Base-by-base conservation (phyloP, 345 rosid genomes). In the Salix arbutifolia region DNA sequence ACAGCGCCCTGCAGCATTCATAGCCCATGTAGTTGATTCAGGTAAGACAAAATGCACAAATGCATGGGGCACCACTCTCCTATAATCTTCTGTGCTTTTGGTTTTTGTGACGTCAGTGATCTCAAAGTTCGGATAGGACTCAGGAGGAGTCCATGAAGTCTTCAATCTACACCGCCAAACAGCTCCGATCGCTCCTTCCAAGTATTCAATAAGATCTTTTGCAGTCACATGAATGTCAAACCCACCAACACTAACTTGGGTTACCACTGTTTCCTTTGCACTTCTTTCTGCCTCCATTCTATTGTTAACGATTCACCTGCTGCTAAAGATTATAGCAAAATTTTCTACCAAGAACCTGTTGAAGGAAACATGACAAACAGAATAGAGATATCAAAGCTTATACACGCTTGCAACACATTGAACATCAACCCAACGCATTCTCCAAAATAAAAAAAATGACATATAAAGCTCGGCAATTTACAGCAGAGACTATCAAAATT, bases 71-170 rank as follows among this genome's bases (percentile, higher is more conserved):
- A 79, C 92, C 70, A 95, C 94, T 82, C 81, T 87, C 80, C 73
- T 82, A 79, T 87, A 90, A 13, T 69, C 81, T 70, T 86, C 87
- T 8, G 74, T 65, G 75, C 31, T 78, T 72, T 2, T 71, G 66
- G 86, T 83, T 44, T 26, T 58, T 37, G 84, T 67, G 31, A 80
- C 74, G 74, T 84, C 75, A 0, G 52, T 19, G 73, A 87, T 82
- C 71, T 79, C 84, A 71, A 88, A 95, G 67, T 90, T 78, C 7
- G 97, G 99, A 80, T 86, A 89, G 19, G 96, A 90, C 16, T 92
- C 94, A 3, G 83, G 92, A 65, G 97, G 97, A 37, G 97, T 95
- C 89, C 92, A 91, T 30, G 99, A 95, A 25, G 89, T 90, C 86
- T 92, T 92, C 83, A 91, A 72, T 77, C 97, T 88, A 81, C 97